Evolutionary conservation across 2,329 filamentous ascomycete genomes (phyloP).

Genomic region (Epichloe sibirici): DNA sequence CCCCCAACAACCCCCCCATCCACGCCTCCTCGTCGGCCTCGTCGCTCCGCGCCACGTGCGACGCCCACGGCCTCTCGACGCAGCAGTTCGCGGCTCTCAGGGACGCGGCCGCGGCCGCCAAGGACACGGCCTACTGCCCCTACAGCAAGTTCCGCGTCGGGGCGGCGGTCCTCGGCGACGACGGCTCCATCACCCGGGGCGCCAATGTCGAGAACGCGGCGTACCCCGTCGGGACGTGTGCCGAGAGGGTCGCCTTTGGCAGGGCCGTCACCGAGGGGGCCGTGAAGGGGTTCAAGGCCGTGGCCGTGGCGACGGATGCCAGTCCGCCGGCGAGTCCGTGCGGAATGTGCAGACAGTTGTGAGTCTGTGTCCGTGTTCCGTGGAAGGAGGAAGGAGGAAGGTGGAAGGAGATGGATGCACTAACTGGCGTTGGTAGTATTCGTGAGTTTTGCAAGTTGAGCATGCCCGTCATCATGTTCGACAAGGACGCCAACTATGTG

Average conservation of each 20-base stretch:
- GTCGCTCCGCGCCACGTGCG: slow-evolving; percentile 16
- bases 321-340: slow-evolving; percentile 62
- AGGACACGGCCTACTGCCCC: slow-evolving; percentile 74
- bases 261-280: slow-evolving; percentile 57
- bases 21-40: slow-evolving; percentile 8
- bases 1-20: background rate
- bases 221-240: slow-evolving; percentile 91
- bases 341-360: slow-evolving; percentile 95
- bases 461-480: slow-evolving; percentile 85
- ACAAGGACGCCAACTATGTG: slow-evolving; percentile 62
- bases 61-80: slow-evolving; percentile 36
- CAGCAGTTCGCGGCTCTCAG: slow-evolving; percentile 55
- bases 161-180: slow-evolving; percentile 53
- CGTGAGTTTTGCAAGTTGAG: slow-evolving; percentile 60
- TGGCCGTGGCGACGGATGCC: slow-evolving; percentile 79
- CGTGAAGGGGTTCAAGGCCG: slow-evolving; percentile 48
- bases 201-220: slow-evolving; percentile 89
- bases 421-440: slow-evolving; percentile 37
- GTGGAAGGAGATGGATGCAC: slow-evolving; percentile 7
- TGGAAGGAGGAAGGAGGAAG: background rate
- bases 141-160: slow-evolving; percentile 92
- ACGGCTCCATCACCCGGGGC: slow-evolving; percentile 38
- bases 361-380: slow-evolving; percentile 21
- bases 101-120: slow-evolving; percentile 52
- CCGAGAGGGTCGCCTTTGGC: slow-evolving; percentile 79